A percentile compares a stretch with the other conserved stretches of the same genome.
Conservation (phyloP, 2,329 filamentous ascomycete genomes). For the Ophiocordyceps australis region DNA sequence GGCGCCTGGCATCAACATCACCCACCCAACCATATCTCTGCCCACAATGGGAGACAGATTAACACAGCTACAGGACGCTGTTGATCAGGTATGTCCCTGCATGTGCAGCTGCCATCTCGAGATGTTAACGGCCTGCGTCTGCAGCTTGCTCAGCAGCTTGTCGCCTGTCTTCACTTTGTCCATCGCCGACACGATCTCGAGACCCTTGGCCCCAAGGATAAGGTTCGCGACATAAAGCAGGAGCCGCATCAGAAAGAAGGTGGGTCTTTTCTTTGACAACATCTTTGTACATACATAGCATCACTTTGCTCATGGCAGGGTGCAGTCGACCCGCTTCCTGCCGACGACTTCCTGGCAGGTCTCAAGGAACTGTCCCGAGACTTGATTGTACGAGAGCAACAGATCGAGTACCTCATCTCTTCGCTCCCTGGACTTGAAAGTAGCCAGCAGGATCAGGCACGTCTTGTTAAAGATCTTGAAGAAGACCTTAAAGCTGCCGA, state of each 20-base stretch:
- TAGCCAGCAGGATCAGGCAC: constrained; percentile 60
- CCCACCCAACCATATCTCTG: no score
- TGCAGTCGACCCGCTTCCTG: constrained; percentile 40
- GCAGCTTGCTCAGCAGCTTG: constrained; percentile 50
- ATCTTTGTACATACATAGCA: no score
- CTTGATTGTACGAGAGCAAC: constrained; percentile 63
- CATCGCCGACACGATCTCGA: constrained; percentile 51
- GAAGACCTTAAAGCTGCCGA: constrained; percentile 47
- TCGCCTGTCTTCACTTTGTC: constrained; percentile 47
- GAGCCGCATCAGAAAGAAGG: constrained; percentile 32
- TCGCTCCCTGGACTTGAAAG: constrained; percentile 60
- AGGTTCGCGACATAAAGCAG: constrained; percentile 38
- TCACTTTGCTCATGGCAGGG: not conserved
- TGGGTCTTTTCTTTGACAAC: constrained; percentile 9
- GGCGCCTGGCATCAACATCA: no score
- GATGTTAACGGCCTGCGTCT: no score
- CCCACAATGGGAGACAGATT: constrained; percentile 51
- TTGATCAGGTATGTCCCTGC: constrained; percentile 54
- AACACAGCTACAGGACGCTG: constrained; percentile 70
- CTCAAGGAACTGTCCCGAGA: constrained; percentile 60
- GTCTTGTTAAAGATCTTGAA: constrained; percentile 45
- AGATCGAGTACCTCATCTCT: constrained; percentile 63
- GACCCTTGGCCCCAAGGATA: constrained; percentile 36
- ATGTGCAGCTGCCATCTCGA: no score
- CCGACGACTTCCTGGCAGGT: constrained; percentile 46